Evolutionary conservation across 2,329 filamentous ascomycete species (phyloP).

Genomic region (Ophiostoma piceae): DNA sequence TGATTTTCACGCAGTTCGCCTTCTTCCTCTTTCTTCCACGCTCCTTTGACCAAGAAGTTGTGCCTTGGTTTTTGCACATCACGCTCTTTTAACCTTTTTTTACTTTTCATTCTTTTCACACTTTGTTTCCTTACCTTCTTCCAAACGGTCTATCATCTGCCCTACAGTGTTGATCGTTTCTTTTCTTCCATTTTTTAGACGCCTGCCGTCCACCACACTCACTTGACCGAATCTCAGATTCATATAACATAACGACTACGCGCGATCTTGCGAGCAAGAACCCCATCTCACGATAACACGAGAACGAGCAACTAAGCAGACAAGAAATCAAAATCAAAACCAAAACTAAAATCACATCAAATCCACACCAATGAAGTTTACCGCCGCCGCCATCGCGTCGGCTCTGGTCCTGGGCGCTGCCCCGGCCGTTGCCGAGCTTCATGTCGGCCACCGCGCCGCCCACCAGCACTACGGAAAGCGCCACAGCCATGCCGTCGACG

Average conservation of each 20-base stretch:
- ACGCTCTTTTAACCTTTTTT: not conserved
- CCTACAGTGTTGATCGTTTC: slow-evolving; percentile 16
- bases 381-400: slow-evolving; percentile 46
- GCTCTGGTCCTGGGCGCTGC: slow-evolving; percentile 45
- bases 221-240: not conserved
- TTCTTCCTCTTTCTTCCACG: slow-evolving; percentile 11
- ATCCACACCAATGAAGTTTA: slow-evolving; percentile 46
- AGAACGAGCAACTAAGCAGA: not conserved
- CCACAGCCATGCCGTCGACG: slow-evolving; percentile 32
- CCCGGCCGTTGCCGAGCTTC: slow-evolving; percentile 36
- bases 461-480: slow-evolving; percentile 14
- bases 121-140: slow-evolving; percentile 2
- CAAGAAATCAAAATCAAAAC: not conserved
- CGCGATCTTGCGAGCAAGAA: slow-evolving; percentile 13
- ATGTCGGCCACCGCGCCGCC: slow-evolving; percentile 33
- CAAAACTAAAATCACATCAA: not conserved
- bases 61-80: slow-evolving; percentile 13
- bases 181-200: slow-evolving; percentile 9
- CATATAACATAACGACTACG: not conserved
- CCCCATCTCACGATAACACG: slow-evolving; percentile 5
- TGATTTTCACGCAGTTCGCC: not conserved
- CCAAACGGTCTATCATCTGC: slow-evolving; percentile 12
- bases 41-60: slow-evolving; percentile 9
- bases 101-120: slow-evolving; percentile 8
- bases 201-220: slow-evolving; percentile 3